A percentile compares a stretch with the other conserved stretches of the same genome.
Evolutionary conservation across 805 yeast species (phyloP).

Genomic region (Lipomyces mesembrius): DNA sequence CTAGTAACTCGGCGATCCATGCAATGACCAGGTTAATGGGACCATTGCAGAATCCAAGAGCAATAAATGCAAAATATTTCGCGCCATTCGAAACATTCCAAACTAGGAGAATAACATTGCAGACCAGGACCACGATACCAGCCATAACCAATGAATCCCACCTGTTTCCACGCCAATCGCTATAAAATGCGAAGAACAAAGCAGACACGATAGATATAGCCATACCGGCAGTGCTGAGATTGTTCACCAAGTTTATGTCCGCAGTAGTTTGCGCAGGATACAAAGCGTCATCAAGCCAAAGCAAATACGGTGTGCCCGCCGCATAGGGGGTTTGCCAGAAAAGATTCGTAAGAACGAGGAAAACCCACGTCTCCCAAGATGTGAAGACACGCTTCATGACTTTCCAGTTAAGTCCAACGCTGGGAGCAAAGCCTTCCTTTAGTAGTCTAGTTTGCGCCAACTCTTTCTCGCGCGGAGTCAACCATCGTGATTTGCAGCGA

Average conservation of each 20-base stretch:
- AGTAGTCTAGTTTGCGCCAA: conserved; percentile 37
- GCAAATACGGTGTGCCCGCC: conserved; percentile 32
- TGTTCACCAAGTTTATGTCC: conserved; percentile 16
- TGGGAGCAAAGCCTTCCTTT: conserved; percentile 34
- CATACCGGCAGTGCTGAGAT: conserved; percentile 22
- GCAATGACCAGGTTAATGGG: conserved; percentile 34
- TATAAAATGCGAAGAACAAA: conserved; percentile 34
- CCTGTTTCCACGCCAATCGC: conserved; percentile 34
- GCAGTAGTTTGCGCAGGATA: conserved; percentile 1
- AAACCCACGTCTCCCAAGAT: conserved; percentile 33
- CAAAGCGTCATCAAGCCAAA: conserved; percentile 24
- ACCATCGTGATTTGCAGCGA: conserved; percentile 38
- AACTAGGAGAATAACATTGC: conserved; percentile 27
- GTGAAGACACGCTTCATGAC: conserved; percentile 15
- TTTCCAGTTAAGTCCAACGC: conserved; percentile 11
- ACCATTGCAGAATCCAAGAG: conserved; percentile 33
- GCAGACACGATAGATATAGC: conserved; percentile 34
- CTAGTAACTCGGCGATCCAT: conserved; percentile 31
- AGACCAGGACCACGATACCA: conserved; percentile 30
- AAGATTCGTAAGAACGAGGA: conserved; percentile 26
- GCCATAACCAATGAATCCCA: conserved; percentile 30
- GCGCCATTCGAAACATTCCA: conserved; percentile 30
- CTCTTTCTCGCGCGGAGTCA: conserved; percentile 38
- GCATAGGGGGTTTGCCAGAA: conserved; percentile 36
- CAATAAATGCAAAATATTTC: conserved; percentile 30